phyloP scores from a whole-genome alignment of 2,329 filamentous ascomycete species.

The Pseudogymnoascus sp. region DNA sequence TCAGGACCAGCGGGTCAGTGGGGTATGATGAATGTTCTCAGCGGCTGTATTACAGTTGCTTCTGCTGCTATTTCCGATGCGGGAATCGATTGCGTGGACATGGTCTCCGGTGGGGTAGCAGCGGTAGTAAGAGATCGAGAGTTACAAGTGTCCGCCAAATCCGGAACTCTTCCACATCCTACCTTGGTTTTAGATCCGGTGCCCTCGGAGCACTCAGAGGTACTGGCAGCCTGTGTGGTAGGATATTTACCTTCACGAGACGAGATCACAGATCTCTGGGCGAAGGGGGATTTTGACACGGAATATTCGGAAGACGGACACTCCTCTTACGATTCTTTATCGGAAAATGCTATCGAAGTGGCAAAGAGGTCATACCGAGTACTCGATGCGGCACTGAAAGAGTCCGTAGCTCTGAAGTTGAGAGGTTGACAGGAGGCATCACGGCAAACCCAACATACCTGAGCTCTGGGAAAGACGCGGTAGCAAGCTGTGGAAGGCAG shows the following conservation, averaged over 20 bases:
- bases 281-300: constrained; percentile 62
- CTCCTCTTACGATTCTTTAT: constrained; percentile 43
- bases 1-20: constrained; percentile 57
- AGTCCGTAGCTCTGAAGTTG: constrained; percentile 40
- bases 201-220: constrained; percentile 68
- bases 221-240: constrained; percentile 80
- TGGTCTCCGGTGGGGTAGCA: constrained; percentile 82
- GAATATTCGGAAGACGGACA: constrained; percentile 37
- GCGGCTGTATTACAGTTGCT: constrained; percentile 87
- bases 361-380: constrained; percentile 53
- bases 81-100: constrained; percentile 90
- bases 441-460: neutral
- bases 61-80: constrained; percentile 90
- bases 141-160: constrained; percentile 22
- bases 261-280: constrained; percentile 91
- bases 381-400: constrained; percentile 54
- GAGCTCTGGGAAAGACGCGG: neutral
- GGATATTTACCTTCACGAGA: constrained; percentile 82
- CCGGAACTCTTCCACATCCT: constrained; percentile 25
- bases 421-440: neutral
- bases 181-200: constrained; percentile 71
- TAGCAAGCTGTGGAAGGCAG: neutral
- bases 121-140: constrained; percentile 55
- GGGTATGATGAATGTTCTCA: constrained; percentile 86
- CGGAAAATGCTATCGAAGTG: constrained; percentile 58